A percentile compares a stretch with the other conserved stretches of the same genome.
Conservation (phyloP, 2,329 filamentous ascomycete genomes). For the Nannizziopsis arthrosporioides region DNA sequence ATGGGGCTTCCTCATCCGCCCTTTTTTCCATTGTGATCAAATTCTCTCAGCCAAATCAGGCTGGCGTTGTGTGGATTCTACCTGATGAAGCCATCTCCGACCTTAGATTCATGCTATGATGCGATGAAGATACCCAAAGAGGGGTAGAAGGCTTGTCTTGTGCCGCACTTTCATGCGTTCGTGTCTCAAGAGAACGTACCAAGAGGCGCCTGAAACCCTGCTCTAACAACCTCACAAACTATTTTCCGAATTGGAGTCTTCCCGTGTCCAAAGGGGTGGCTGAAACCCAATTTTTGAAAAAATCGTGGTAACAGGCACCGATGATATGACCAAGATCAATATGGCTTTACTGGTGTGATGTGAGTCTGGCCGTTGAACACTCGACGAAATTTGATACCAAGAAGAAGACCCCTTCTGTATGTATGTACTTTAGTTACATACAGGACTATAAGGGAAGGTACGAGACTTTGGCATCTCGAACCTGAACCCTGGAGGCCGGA, state of each 20-base stretch:
- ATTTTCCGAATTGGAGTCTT: slow-evolving; percentile 1
- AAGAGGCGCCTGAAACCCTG: slow-evolving; percentile 6
- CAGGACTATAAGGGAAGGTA: no score
- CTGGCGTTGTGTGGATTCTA: no score
- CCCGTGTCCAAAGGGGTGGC: background rate
- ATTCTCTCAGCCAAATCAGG: no score
- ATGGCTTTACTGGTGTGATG: no score
- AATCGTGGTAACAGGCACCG: background rate
- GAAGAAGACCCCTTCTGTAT: no score
- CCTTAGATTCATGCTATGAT: background rate
- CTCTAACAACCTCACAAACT: slow-evolving; percentile 7
- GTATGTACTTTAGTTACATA: no score
- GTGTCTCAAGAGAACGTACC: slow-evolving; percentile 1
- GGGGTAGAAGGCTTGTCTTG: background rate
- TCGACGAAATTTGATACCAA: no score
- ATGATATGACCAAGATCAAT: no score
- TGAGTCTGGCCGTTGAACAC: no score
- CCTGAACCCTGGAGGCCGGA: no score
- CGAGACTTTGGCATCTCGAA: no score
- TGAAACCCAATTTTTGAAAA: slow-evolving; percentile 1
- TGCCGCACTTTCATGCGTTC: slow-evolving; percentile 7
- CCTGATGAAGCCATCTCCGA: background rate
- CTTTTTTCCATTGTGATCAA: background rate
- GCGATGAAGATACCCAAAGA: background rate
- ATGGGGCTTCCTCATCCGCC: background rate